These are phyloP conservation scores for Cyclostephanos tholiformis DNA, from an alignment of 108 stramenopile genomes.

Conservation along the genomic window DNA sequence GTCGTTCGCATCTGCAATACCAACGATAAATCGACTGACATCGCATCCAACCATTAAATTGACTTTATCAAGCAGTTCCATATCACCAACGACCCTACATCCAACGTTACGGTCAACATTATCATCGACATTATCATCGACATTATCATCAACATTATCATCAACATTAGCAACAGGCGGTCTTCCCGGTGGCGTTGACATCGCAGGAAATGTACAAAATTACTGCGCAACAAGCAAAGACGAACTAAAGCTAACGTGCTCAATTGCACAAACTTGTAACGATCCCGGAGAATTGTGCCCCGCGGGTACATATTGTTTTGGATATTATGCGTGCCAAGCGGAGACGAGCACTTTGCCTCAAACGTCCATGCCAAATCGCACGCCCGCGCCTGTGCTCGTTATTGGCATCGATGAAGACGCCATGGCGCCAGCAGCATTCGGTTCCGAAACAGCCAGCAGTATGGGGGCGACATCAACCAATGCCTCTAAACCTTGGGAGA, in stretches of 20 bases:
- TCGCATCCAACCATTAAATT: background rate
- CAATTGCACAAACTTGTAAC: constrained; percentile 14
- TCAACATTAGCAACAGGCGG: background rate
- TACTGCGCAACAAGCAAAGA: constrained; percentile 25
- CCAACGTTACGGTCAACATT: background rate
- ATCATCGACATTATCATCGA: background rate
- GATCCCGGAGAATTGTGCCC: constrained; percentile 9
- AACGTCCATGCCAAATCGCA: too few relatives aligned
- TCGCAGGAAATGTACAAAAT: constrained; percentile 10
- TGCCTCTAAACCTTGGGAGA: too few relatives aligned
- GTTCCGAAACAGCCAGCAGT: too few relatives aligned
- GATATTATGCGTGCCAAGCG: background rate
- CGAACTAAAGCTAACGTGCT: constrained; percentile 14
- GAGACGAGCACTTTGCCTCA: too few relatives aligned
- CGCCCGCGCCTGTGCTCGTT: too few relatives aligned
- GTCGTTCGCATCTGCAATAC: background rate
- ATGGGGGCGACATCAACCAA: too few relatives aligned
- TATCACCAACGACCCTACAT: background rate
- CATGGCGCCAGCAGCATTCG: too few relatives aligned
- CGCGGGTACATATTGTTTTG: constrained; percentile 12
- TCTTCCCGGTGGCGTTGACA: background rate
- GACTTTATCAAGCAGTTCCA: too few relatives aligned
- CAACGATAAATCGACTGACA: constrained; percentile 5
- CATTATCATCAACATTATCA: background rate
- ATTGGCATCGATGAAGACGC: too few relatives aligned